A percentile compares a stretch with the other conserved stretches of the same genome.
Conservation (phyloP, 1,139 yeast genomes). For the Saccharomyces hybrid region DNA sequence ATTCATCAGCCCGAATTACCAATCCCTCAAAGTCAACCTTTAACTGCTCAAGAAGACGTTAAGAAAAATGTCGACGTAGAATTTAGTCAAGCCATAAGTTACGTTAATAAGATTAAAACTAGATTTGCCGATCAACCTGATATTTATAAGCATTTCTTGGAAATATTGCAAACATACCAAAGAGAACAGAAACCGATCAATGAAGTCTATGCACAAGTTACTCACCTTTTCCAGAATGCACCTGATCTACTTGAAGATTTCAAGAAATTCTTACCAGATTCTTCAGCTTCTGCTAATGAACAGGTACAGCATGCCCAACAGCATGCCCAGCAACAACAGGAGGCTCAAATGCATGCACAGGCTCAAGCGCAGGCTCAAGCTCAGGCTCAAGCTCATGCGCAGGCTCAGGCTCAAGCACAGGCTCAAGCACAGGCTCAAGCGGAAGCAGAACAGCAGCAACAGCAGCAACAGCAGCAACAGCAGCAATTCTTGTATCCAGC, state of each 20-base stretch:
- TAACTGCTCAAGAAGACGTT: conserved; percentile 16
- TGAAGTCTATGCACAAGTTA: conserved; percentile 90
- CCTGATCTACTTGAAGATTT: conserved; percentile 93
- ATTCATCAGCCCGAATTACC: neutral
- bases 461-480: conserved; percentile 5
- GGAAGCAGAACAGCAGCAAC: conserved; percentile 6
- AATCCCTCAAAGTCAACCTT: neutral
- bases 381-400: conserved; percentile 3
- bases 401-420: conserved; percentile 11
- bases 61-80: conserved; percentile 75
- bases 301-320: conserved; percentile 13
- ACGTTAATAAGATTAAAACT: conserved; percentile 91
- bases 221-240: conserved; percentile 79
- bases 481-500: neutral
- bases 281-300: conserved; percentile 37
- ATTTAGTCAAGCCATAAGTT: conserved; percentile 92
- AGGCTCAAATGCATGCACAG: conserved; percentile 6
- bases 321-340: conserved; percentile 5
- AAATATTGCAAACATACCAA: conserved; percentile 91
- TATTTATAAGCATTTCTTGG: conserved; percentile 87
- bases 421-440: conserved; percentile 13
- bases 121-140: conserved; percentile 93
- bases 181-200: conserved; percentile 91
- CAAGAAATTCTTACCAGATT: conserved; percentile 90
- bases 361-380: conserved; percentile 2